Base-by-base conservation (phyloP, 225 moss, liverwort and hornwort genomes). In the Lunularia cruciata region DNA sequence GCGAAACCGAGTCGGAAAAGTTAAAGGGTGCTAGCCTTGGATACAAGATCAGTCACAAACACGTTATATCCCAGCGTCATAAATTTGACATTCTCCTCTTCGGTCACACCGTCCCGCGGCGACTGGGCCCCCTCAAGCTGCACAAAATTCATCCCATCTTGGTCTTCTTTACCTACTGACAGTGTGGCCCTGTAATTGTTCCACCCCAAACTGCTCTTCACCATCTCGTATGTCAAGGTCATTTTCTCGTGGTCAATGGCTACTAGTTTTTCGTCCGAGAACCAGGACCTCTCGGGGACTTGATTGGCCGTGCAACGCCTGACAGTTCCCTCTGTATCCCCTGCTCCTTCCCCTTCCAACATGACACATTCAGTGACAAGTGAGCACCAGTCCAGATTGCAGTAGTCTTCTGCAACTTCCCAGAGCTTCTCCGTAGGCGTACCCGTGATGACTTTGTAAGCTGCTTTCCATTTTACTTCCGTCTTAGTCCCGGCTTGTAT, bases 181-280 rank as follows among this genome's bases (percentile, higher is more conserved):
- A 61, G 40, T 3, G 61, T 61, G 61, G 39, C 61, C 15, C 37
- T 39, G 61, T 61, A 61, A 13, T 61, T 7, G 13, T 15, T 3
- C 61, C 38, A 61, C 61, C 61, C 61, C 25, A 61, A 40, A 40
- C n/a, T 61, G 61, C 61, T 61, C 25, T 61, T 19, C 5, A 61
- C 39, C 20, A 61, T 61, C 5, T 22, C 23, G 20, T 61, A 61
- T 1, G 61, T 61, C 2, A 61, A 25, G 0, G 38, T 61, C 37
- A 20, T 13, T 22, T 38, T 40, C 40, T 61, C 61, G 40, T 61
- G 61, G 61, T 40, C 25, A 22, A 61, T 61, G 25, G 20, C 38
- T 19, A 61, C 22, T 12, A 61, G 61, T 23, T 15, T 61, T 23
- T 61, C 61, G 33, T 61, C 61, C 9, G 61, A 61, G 25, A 20